Evolutionary conservation across 495 filamentous ascomycete genomes (phyloP).

Genomic region (Neurospora tetrasperma): DNA sequence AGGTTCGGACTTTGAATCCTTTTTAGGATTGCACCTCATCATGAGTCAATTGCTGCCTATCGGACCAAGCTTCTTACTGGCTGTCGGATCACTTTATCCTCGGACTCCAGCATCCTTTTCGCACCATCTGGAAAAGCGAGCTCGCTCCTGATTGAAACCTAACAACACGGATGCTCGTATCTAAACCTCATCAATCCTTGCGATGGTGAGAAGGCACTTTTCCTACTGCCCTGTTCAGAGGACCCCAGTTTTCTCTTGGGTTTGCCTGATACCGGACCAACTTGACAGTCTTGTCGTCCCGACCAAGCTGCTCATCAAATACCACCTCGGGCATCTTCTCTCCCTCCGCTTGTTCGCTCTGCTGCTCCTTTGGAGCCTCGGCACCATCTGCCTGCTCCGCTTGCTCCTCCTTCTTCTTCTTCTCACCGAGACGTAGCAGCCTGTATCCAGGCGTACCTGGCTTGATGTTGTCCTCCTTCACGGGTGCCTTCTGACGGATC

Average conservation of each 20-base stretch:
- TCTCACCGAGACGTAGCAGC: slow-evolving; percentile 38
- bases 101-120: neutral
- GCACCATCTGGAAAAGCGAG: neutral
- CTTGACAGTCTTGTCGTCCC: slow-evolving; percentile 49
- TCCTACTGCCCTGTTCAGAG: slow-evolving; percentile 65
- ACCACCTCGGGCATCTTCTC: slow-evolving; percentile 48
- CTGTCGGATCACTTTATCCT: neutral
- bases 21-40: neutral
- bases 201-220: slow-evolving; percentile 4
- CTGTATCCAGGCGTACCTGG: slow-evolving; percentile 56
- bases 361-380: slow-evolving; percentile 13
- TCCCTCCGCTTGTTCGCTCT: slow-evolving; percentile 12
- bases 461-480: slow-evolving; percentile 60
- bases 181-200: neutral
- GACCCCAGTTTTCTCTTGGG: slow-evolving; percentile 86
- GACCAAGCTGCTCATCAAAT: slow-evolving; percentile 75
- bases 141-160: neutral
- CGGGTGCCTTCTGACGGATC: slow-evolving; percentile 62
- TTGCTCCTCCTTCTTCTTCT: slow-evolving; percentile 10
- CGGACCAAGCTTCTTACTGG: neutral
- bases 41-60: neutral
- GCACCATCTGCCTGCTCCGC: slow-evolving; percentile 10
- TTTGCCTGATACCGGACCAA: slow-evolving; percentile 80
- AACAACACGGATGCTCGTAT: neutral
- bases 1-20: neutral